Conservation (phyloP, 2,329 filamentous ascomycete genomes). For the Penicillium hordei region DNA sequence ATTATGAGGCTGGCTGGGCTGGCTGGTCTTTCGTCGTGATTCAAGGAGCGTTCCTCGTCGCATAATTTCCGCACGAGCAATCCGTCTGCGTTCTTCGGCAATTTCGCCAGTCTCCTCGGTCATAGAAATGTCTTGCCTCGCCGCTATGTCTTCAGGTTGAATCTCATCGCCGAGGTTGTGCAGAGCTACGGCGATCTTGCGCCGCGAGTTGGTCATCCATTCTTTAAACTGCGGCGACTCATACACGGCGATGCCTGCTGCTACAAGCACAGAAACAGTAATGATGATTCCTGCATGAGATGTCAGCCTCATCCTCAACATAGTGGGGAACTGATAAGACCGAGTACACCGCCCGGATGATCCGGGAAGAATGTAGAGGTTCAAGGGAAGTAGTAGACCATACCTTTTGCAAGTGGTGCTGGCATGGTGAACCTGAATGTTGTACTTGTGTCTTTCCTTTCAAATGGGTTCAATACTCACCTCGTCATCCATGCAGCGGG, state of each 20-base stretch:
- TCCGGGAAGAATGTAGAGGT: slow-evolving; percentile 4
- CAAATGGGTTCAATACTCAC: not conserved
- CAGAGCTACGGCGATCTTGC: slow-evolving; percentile 60
- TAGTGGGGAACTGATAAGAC: slow-evolving; percentile 29
- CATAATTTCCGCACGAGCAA: slow-evolving; percentile 47
- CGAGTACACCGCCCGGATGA: slow-evolving; percentile 29
- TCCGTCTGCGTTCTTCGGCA: slow-evolving; percentile 47
- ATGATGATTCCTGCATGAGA: slow-evolving; percentile 58
- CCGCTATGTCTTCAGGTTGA: slow-evolving; percentile 44
- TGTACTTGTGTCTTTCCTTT: not conserved
- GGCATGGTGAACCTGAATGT: slow-evolving; percentile 39
- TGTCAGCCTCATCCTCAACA: slow-evolving; percentile 13
- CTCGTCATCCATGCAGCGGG: not conserved
- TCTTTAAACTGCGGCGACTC: slow-evolving; percentile 62
- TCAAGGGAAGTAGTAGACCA: slow-evolving; percentile 17
- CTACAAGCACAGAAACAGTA: slow-evolving; percentile 60
- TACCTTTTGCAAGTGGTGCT: slow-evolving; percentile 51
- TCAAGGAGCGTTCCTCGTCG: slow-evolving; percentile 44
- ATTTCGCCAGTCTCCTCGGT: slow-evolving; percentile 45
- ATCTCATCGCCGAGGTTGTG: slow-evolving; percentile 62
- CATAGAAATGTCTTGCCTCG: slow-evolving; percentile 48
- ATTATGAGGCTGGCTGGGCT: slow-evolving; percentile 16
- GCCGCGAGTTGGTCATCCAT: slow-evolving; percentile 62
- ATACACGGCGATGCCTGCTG: slow-evolving; percentile 63
- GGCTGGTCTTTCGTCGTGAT: slow-evolving; percentile 33